Conservation (phyloP, 2,329 filamentous ascomycete genomes). For the Ceratocystis albifundus region DNA sequence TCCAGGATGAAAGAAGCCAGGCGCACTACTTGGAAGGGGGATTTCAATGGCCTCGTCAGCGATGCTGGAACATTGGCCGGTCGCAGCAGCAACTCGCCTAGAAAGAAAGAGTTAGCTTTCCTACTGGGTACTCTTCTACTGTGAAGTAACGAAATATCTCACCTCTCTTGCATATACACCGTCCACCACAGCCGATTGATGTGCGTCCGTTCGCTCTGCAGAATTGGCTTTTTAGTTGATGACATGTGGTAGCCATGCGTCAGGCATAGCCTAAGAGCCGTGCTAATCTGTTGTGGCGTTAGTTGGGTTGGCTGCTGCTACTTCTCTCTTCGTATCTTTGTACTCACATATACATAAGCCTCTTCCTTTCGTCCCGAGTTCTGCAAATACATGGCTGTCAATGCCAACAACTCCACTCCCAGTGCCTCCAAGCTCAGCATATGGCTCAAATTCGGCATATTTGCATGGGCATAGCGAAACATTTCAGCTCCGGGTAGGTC, state of each 20-base stretch:
- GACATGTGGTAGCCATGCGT: slow-evolving; percentile 28
- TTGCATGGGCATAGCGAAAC: slow-evolving; percentile 26
- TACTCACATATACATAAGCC: slow-evolving; percentile 23
- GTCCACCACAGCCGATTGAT: slow-evolving; percentile 29
- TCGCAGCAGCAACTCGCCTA: slow-evolving; percentile 23
- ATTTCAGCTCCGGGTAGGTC: slow-evolving; percentile 22
- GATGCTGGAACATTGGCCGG: slow-evolving; percentile 21
- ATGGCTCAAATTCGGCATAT: slow-evolving; percentile 27
- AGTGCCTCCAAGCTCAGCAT: slow-evolving; percentile 27
- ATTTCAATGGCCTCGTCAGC: slow-evolving; percentile 22
- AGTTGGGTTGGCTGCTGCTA: background rate
- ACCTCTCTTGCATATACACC: slow-evolving; percentile 29
- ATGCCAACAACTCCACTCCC: slow-evolving; percentile 28
- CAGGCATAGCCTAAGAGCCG: slow-evolving; percentile 27
- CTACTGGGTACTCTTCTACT: background rate
- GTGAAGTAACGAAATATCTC: background rate
- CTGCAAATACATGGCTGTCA: slow-evolving; percentile 24
- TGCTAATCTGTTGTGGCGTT: slow-evolving; percentile 26
- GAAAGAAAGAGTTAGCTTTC: background rate
- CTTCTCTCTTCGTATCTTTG: background rate
- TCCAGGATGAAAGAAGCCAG: slow-evolving; percentile 28
- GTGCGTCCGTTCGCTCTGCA: slow-evolving; percentile 24
- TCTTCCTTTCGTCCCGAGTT: slow-evolving; percentile 23
- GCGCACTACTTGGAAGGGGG: slow-evolving; percentile 25
- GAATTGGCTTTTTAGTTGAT: slow-evolving; percentile 17